Percentiles rank a stretch among this genome's conserved stretches.
Evolutionary conservation across 208 protist genomes (phyloP).

Genomic region (Trypanosoma vivax): DNA sequence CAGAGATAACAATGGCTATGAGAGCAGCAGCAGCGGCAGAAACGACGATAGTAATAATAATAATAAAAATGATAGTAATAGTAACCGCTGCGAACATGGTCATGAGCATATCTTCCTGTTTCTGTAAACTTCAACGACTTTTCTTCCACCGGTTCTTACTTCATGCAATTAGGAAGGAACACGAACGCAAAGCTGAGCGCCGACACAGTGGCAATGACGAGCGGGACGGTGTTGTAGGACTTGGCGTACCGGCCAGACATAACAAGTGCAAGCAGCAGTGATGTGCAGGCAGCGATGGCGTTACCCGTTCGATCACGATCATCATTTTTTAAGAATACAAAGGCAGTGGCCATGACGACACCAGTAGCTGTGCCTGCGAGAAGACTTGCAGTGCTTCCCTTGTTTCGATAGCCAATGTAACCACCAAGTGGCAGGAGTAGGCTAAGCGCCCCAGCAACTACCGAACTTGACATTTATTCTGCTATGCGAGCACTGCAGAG

Average conservation of each 20-base stretch:
- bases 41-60: neutral
- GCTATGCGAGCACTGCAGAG: neutral
- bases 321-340: conserved; percentile 3
- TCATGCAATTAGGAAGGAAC: conserved; percentile 3
- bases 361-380: conserved; percentile 4
- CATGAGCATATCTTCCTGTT: neutral
- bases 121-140: neutral
- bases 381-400: conserved; percentile 10
- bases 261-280: neutral
- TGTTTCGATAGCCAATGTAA: conserved; percentile 11
- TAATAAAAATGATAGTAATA: neutral
- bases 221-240: neutral
- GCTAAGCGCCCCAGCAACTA: conserved; percentile 4
- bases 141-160: neutral
- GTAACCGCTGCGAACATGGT: neutral
- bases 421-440: conserved; percentile 12
- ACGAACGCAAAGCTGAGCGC: conserved; percentile 2
- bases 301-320: conserved; percentile 5
- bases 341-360: conserved; percentile 1
- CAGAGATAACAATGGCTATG: too few species aligned
- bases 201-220: conserved; percentile 3
- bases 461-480: conserved; percentile 2
- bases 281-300: neutral
- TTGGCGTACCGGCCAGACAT: conserved; percentile 13
- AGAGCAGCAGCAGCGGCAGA: neutral